Conservation (phyloP, 495 filamentous ascomycete species). For the Podospora comata region DNA sequence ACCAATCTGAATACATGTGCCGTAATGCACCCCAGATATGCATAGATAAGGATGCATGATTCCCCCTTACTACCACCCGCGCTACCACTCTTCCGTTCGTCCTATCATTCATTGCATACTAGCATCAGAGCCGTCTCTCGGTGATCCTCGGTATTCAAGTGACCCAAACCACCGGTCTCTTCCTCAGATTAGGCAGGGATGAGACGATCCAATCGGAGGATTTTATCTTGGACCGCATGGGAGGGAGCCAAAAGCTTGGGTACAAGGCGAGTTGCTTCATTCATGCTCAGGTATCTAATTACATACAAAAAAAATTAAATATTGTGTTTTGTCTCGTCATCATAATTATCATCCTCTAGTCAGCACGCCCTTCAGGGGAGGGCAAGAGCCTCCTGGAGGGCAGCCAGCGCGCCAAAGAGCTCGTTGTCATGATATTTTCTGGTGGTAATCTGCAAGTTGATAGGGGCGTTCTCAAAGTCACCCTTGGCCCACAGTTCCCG, state of each 20-base stretch:
- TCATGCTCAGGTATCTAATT: neutral
- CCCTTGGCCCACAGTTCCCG: conserved; percentile 21
- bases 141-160: neutral
- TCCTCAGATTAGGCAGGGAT: neutral
- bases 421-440: conserved; percentile 22
- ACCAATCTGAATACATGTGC: neutral
- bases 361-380: neutral
- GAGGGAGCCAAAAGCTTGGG: neutral
- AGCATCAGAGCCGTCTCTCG: neutral
- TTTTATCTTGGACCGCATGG: neutral
- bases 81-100: neutral
- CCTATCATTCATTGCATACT: neutral
- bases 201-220: neutral
- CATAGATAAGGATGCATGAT: neutral
- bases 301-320: neutral
- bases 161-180: neutral
- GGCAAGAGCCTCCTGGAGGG: conserved; percentile 16
- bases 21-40: neutral
- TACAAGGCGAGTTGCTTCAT: neutral
- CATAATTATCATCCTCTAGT: neutral
- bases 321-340: neutral
- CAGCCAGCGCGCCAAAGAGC: conserved; percentile 16
- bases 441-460: conserved; percentile 18
- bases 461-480: conserved; percentile 22
- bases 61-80: neutral